Evolutionary conservation across 257 asterid species (phyloP), one percentile per base, ranked within the genome.

Genomic region (Solanum gracilifrons): DNA sequence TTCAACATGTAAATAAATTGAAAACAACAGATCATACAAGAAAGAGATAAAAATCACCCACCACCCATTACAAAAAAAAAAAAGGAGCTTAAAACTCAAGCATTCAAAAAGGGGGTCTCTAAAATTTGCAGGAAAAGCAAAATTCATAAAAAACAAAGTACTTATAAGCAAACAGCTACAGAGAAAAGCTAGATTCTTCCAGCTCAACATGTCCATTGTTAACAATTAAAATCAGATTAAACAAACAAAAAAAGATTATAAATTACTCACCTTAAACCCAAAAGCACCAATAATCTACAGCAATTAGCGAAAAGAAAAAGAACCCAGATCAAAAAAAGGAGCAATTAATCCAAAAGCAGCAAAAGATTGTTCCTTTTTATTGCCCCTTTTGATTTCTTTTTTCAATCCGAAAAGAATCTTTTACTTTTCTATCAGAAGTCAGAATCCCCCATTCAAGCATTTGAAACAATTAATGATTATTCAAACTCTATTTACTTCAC

Each of bases 261-360:
- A n/a, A 85, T 68, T 48, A 83, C 94, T 92, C 84, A 90, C 98
- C 93, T 94, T 76, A 85, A 86, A 73, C 58, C 39, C 75, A 46
- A 82, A 32, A 71, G 84, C 79, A 85, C 88, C 90, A 88, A 87
- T 87, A 91, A 88, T 92, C 94, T 58, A 90, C 92, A 88, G 73
- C 71, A 51, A 88, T 64, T 71, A 72, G 86, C 66, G 73, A 88
- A 90, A 87, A 84, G 36, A 87, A 87, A 88, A 83, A 88, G 55
- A 16, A 66, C 92, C 89, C 94, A 82, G 94, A 92, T 92, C 93
- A 87, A 85, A 85, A 79, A 69, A 89, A 66, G 73, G 85, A 46
- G 55, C 66, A 77, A 85, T 69, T 83, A 90, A 86, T 86, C 86
- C 43, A 82, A 90, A 91, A 77, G 41, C 85, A 76, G 33, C 83